These are phyloP conservation scores for Tylopilus sp. DNA, from an alignment of 768 basidiomycete genomes.

Conservation along the genomic window DNA sequence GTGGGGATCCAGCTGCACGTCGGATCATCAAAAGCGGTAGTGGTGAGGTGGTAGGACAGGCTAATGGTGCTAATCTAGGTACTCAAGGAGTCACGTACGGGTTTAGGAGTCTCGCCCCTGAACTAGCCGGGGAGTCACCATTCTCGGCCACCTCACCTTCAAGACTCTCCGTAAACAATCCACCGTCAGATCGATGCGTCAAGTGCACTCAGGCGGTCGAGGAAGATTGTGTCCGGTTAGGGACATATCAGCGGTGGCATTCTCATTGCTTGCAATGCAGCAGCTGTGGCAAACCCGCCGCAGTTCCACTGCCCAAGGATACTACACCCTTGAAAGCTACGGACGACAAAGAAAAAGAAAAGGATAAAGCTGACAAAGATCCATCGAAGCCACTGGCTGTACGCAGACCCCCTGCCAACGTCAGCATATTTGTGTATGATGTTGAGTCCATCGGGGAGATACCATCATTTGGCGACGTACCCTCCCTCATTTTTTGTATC, in stretches of 20 bases:
- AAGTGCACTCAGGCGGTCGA: constrained; percentile 89
- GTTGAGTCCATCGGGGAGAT: constrained; percentile 65
- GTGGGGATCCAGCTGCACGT: constrained; percentile 74
- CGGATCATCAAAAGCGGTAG: constrained; percentile 73
- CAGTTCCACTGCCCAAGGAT: constrained; percentile 57
- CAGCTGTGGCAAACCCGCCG: constrained; percentile 74
- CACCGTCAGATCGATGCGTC: constrained; percentile 88
- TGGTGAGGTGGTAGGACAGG: constrained; percentile 50
- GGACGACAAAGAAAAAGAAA: constrained; percentile 47
- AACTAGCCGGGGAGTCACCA: constrained; percentile 85
- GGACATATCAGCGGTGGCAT: constrained; percentile 98
- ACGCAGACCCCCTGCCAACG: constrained; percentile 78
- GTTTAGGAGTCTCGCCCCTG: constrained; percentile 87
- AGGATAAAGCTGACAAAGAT: constrained; percentile 40
- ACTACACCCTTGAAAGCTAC: constrained; percentile 45
- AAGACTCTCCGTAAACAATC: constrained; percentile 58
- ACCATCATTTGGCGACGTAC: constrained; percentile 68
- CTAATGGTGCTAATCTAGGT: constrained; percentile 54
- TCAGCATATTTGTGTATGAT: constrained; percentile 75
- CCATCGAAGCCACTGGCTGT: constrained; percentile 59
- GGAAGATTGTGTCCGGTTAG: constrained; percentile 93
- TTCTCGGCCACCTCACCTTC: constrained; percentile 46
- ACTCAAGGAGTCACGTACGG: constrained; percentile 90
- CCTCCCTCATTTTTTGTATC: constrained; percentile 70
- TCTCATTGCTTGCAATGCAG: constrained; percentile 87